Evolutionary conservation across 2,329 filamentous ascomycete genomes (phyloP), one percentile per base, ranked within the genome.

Genomic region (Bipolaris victoriae): DNA sequence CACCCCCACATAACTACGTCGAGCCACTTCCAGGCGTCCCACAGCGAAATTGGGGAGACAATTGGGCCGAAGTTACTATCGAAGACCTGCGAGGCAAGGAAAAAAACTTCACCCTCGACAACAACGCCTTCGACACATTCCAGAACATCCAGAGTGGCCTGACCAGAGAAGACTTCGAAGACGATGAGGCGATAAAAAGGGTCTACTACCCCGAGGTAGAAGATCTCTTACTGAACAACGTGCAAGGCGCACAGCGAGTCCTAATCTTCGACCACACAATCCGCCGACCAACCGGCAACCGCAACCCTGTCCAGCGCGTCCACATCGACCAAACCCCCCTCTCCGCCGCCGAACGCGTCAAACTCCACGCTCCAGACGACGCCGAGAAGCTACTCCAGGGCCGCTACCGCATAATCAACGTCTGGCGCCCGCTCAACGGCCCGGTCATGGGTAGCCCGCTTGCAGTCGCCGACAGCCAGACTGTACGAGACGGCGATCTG

Each of bases 181-280:
- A 90, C 73, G 89, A 92, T 68, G 84, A 82, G 10, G 85, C 84
- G 58, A 90, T 97, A 76, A 78, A 84, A 69, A 68, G 78, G 1
- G 83, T 86, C 52, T 97, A 96, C 81, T 97, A 97, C 79, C 89
- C 91, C 0, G 92, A 97, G 73, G 85, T 96, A 7, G 89, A 93
- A 77, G 75, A 83, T 47, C 79, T 96, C 24, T 80, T 97, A 0
- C 79, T 92, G 2, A 78, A 85, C 13, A 76, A 86, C 55, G 81
- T 96, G 15, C 87, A 88, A 0, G 90, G 89, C 51, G 83, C 85
- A 24, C 82, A 84, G 55, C 82, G 83, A 4, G 81, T 96, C 29
- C 80, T 91, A 65, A 79, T 96, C 71, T 97, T 96, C 78, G 92
- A 96, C 80, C 90, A 97, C 79, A 96, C 92, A 7, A 86, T 96